Conservation (phyloP, 2,329 filamentous ascomycete species). For the Boeremia exigua region DNA sequence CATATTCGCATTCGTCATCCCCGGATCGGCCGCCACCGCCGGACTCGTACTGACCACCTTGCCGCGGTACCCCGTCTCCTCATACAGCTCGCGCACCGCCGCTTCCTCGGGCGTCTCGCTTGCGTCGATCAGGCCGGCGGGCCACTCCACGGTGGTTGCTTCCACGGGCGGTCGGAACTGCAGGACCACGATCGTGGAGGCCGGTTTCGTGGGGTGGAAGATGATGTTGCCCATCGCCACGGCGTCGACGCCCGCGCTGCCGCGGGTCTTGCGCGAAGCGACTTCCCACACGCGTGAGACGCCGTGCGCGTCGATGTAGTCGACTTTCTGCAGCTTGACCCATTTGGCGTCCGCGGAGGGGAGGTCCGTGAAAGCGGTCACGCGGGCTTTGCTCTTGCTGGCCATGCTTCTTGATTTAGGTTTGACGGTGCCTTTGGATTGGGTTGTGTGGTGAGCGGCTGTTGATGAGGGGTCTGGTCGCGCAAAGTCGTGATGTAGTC, state of each 20-base stretch:
- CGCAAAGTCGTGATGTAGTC: slow-evolving; percentile 8
- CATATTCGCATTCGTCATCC: slow-evolving; percentile 37
- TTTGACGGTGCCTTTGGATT: neutral
- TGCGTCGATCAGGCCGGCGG: slow-evolving; percentile 55
- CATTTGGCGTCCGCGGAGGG: slow-evolving; percentile 35
- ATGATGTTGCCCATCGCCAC: slow-evolving; percentile 76
- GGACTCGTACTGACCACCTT: slow-evolving; percentile 28
- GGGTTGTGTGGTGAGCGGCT: neutral
- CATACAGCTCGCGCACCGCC: slow-evolving; percentile 65
- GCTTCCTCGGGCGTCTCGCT: slow-evolving; percentile 63
- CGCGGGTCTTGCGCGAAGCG: slow-evolving; percentile 68
- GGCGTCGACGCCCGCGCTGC: slow-evolving; percentile 63
- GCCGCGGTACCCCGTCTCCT: slow-evolving; percentile 68
- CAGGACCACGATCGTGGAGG: slow-evolving; percentile 44
- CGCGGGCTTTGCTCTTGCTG: slow-evolving; percentile 21
- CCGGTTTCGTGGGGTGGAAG: slow-evolving; percentile 33
- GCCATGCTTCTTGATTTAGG: slow-evolving; percentile 13
- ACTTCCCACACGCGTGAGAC: slow-evolving; percentile 70
- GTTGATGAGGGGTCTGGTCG: neutral
- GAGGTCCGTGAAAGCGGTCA: slow-evolving; percentile 31
- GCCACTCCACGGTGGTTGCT: slow-evolving; percentile 64
- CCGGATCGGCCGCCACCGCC: slow-evolving; percentile 33
- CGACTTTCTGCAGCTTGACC: slow-evolving; percentile 45
- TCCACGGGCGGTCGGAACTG: slow-evolving; percentile 66
- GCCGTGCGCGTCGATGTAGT: slow-evolving; percentile 67